These are phyloP conservation scores for Datura wrightii DNA, from an alignment of 257 asterid genomes.

Conservation along the genomic window DNA sequence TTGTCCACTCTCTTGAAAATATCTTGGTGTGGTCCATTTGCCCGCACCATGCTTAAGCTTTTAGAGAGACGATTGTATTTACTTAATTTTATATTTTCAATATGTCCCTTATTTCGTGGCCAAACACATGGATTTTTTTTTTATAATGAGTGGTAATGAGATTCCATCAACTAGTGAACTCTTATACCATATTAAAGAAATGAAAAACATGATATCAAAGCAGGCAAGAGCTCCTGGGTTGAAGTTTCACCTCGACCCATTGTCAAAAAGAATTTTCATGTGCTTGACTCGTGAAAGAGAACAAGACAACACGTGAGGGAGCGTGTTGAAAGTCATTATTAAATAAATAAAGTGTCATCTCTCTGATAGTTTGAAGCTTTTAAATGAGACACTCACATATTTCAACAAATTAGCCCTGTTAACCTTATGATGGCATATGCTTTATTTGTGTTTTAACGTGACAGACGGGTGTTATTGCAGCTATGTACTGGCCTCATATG, in stretches of 20 bases:
- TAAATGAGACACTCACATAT: neutral
- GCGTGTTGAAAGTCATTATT: neutral
- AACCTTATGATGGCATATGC: neutral
- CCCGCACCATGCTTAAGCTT: neutral
- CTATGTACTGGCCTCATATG: conserved; percentile 81
- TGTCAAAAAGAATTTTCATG: neutral
- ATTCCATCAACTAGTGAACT: too few relatives aligned
- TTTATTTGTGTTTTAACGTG: neutral
- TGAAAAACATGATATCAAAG: neutral
- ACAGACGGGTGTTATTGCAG: conserved; percentile 42
- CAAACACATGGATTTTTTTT: neutral
- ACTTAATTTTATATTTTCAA: too few relatives aligned
- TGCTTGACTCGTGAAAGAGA: neutral
- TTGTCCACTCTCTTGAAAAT: neutral
- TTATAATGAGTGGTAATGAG: neutral
- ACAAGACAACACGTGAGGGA: neutral
- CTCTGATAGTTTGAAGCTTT: neutral
- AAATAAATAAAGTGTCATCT: neutral
- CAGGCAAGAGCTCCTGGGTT: neutral
- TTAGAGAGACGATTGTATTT: too few relatives aligned
- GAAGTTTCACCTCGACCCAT: too few relatives aligned
- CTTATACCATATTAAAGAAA: neutral
- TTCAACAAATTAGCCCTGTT: neutral
- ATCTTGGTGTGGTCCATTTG: neutral
- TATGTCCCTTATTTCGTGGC: too few relatives aligned